Conservation (phyloP, 1,284 basidiomycete species). For the Hypsizygus ulmarius region DNA sequence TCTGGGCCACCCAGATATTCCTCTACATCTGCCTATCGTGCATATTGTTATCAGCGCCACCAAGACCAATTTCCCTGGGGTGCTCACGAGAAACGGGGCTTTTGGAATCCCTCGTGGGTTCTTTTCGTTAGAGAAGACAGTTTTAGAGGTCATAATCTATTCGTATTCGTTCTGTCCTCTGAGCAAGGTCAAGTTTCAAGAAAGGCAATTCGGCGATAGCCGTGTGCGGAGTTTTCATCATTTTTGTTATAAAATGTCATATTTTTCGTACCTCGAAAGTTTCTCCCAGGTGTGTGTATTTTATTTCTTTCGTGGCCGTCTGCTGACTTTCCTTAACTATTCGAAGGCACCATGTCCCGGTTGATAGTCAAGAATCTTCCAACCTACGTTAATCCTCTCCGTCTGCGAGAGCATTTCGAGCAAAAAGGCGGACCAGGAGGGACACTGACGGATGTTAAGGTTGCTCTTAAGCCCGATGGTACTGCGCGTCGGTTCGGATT, state of each 20-base stretch:
- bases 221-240: constrained; percentile 21
- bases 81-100: constrained; percentile 90
- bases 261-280: constrained; percentile 19
- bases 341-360: constrained; percentile 67
- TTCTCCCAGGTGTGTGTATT: constrained; percentile 15
- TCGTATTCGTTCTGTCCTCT: background rate
- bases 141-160: constrained; percentile 35
- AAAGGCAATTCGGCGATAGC: constrained; percentile 20
- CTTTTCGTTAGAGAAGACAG: constrained; percentile 49
- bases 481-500: constrained; percentile 89
- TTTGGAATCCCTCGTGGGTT: constrained; percentile 93
- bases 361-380: constrained; percentile 92
- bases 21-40: constrained; percentile 66
- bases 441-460: constrained; percentile 84
- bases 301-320: background rate
- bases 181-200: background rate
- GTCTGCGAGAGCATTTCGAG: constrained; percentile 71
- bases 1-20: constrained; percentile 83
- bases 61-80: background rate
- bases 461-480: constrained; percentile 77
- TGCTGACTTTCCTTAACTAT: background rate
- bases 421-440: constrained; percentile 61
- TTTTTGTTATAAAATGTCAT: constrained; percentile 11
- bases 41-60: background rate
- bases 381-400: constrained; percentile 62